Evolutionary conservation across 2,329 filamentous ascomycete genomes (phyloP).

Genomic region (Diplodia mutila): DNA sequence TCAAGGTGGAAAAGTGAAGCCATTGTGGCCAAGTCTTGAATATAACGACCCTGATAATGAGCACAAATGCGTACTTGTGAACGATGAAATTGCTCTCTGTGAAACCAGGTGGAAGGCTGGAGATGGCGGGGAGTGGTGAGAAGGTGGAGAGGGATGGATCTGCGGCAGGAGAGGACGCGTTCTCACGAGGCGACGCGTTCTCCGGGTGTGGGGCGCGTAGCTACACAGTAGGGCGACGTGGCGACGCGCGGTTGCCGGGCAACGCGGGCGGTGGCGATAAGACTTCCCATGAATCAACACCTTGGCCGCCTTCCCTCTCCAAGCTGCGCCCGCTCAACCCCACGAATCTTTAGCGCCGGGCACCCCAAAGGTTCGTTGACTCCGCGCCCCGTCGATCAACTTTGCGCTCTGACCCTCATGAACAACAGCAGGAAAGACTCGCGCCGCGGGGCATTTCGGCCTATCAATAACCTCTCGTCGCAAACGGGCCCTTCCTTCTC

Average conservation of each 20-base stretch:
- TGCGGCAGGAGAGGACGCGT: not conserved
- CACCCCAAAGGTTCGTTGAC: constrained; percentile 9
- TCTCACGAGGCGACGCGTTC: constrained; percentile 1
- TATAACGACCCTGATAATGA: not conserved
- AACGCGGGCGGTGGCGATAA: constrained; percentile 2
- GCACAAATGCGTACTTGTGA: not conserved
- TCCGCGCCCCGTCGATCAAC: not conserved
- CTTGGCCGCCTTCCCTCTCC: not conserved
- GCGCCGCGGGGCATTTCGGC: constrained; percentile 39
- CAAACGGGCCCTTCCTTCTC: constrained; percentile 38
- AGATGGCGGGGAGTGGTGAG: not conserved
- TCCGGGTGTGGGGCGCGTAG: not conserved
- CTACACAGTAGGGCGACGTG: not conserved
- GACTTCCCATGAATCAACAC: constrained; percentile 2
- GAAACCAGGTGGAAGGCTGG: not conserved
- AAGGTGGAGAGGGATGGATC: not conserved
- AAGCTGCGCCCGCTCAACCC: not conserved
- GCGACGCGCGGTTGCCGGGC: constrained; percentile 14
- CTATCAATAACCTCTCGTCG: constrained; percentile 40
- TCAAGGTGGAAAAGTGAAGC: not conserved
- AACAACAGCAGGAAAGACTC: constrained; percentile 15
- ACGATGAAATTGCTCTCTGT: not conserved
- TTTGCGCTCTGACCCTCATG: constrained; percentile 11
- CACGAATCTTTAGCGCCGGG: constrained; percentile 15
- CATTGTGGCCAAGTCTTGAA: not conserved